Conservation (phyloP, 140 eudicot species). For the Flaveria floridana region DNA sequence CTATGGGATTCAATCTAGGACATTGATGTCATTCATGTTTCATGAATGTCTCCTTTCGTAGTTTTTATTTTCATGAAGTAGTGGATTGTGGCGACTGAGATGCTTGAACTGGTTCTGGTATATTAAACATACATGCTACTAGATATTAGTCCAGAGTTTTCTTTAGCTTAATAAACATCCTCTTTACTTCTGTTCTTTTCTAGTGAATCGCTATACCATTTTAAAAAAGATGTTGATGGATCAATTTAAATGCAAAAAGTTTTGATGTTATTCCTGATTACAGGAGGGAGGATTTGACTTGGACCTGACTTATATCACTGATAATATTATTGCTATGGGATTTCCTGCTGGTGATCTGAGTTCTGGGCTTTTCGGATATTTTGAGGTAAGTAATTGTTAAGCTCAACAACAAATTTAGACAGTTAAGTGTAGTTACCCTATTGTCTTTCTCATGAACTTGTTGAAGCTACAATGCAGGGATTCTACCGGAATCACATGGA, state of each 20-base stretch:
- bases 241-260: slow-evolving; percentile 1
- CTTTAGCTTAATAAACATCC: not conserved
- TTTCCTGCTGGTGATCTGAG: slow-evolving; percentile 98
- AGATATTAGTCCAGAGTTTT: not conserved
- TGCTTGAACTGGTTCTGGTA: not conserved
- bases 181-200: not conserved
- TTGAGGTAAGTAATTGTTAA: slow-evolving; percentile 61
- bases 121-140: slow-evolving; percentile 10
- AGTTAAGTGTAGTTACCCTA: slow-evolving; percentile 11
- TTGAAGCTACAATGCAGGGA: slow-evolving; percentile 58
- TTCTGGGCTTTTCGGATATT: slow-evolving; percentile 88
- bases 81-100: not conserved
- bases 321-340: slow-evolving; percentile 95
- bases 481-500: slow-evolving; percentile 96
- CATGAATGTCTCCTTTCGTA: not conserved
- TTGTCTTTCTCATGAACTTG: slow-evolving; percentile 22
- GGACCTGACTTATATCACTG: slow-evolving; percentile 95
- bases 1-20: slow-evolving; percentile 2
- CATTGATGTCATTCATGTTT: slow-evolving; percentile 6
- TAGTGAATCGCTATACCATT: slow-evolving; percentile 4
- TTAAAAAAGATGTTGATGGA: slow-evolving; percentile 18
- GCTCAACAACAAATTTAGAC: slow-evolving; percentile 15
- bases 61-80: not conserved
- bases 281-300: slow-evolving; percentile 96
- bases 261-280: slow-evolving; percentile 26